phyloP scores from a whole-genome alignment of 306 rosid species.

The Arachis stenosperma region DNA sequence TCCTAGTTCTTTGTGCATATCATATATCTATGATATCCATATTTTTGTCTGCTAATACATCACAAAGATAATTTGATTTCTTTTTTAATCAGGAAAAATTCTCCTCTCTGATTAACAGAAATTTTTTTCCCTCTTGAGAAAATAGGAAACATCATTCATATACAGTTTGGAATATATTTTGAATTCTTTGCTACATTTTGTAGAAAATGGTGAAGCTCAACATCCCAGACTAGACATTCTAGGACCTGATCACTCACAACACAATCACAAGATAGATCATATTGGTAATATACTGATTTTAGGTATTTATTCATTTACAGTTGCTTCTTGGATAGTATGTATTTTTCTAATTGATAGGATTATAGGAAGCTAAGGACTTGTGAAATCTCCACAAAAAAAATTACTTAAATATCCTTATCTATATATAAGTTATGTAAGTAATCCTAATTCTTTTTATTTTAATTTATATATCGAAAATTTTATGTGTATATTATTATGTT shows the following conservation, averaged over 20 bases:
- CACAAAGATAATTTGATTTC: not conserved
- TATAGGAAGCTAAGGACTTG: not conserved
- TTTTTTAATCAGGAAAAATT: not conserved
- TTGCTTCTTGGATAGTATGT: constrained; percentile 28
- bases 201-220: constrained; percentile 74
- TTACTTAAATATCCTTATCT: no score
- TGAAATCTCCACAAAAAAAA: no score
- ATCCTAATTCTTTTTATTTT: no score
- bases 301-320: constrained; percentile 30
- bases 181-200: constrained; percentile 15
- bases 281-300: constrained; percentile 6
- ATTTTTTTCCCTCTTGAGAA: not conserved
- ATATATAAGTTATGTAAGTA: no score
- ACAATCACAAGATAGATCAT: constrained; percentile 62
- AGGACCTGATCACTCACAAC: constrained; percentile 51
- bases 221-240: constrained; percentile 71
- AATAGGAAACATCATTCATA: constrained; percentile 21
- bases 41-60: constrained; percentile 18
- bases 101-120: not conserved
- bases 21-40: constrained; percentile 20
- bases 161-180: constrained; percentile 35
- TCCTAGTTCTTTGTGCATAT: constrained; percentile 32
- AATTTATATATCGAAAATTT: no score
- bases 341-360: constrained; percentile 40
- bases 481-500: no score